Evolutionary conservation across 257 asterid genomes (phyloP), one percentile per base, ranked within the genome.

Genomic region (Solanum etuberosum): DNA sequence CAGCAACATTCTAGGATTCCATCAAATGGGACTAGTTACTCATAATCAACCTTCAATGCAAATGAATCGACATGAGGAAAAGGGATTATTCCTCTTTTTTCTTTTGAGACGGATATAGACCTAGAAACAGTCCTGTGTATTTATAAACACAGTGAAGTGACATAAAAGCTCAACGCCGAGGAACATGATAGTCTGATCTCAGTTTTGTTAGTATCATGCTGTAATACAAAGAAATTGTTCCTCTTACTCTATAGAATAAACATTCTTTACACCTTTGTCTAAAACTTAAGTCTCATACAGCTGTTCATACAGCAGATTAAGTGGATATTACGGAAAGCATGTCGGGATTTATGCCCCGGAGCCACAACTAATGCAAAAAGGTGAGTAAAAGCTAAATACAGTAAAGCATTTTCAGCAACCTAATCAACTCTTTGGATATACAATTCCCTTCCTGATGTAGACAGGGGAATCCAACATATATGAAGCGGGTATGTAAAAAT

Each of bases 41-140:
- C 27, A 29, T 78, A 25, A 78, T 78, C 15, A 78, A 46, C 40
- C 27, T 80, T 80, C 67, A 46, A 9, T 78, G 38, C 63, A 78
- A 43, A 78, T 10, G 65, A 78, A 43, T 27, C 27, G 6, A 27
- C 21, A 31, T 21, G 68, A 13, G 43, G 85, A 10, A 29, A 81
- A 81, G 68, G 67, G 68, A 1, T 81, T 48, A 48, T 29, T 18
- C 67, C 42, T 78, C 20, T 3, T 81, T 80, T 29, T 81, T 9
- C 29, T 20, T 48, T 48, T 81, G 68, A 18, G 43, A 48, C 2
- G 6, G 42, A 51, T 80, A 78, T 27, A 86, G 88, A 31, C 25
- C 87, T 91, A 94, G 93, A 87, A 76, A 89, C 86, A 89, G 85
- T 86, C 89, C 90, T 88, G 87, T 87, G 83, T 88, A 40, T 80